phyloP scores from a whole-genome alignment of 2,329 filamentous ascomycete species.

The Neurospora sp. region DNA sequence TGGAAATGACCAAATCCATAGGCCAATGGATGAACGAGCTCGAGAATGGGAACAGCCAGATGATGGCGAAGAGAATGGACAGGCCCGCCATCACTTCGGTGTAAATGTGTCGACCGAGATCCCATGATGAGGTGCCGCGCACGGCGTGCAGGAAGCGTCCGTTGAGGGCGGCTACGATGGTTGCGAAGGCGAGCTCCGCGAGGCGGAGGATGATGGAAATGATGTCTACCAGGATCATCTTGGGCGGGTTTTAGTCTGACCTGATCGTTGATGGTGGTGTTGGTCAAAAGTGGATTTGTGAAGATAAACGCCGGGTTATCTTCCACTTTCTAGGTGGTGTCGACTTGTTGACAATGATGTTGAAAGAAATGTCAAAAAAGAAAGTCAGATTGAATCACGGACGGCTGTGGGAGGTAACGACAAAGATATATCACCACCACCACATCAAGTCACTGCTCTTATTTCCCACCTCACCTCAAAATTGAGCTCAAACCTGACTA shows the following conservation, averaged over 20 bases:
- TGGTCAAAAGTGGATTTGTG: no score
- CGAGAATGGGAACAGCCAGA: constrained; percentile 66
- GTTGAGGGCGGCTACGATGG: constrained; percentile 61
- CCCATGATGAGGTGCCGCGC: constrained; percentile 37
- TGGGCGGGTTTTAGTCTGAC: constrained; percentile 6
- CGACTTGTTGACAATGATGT: background rate
- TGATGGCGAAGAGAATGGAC: constrained; percentile 55
- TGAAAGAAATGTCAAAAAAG: background rate
- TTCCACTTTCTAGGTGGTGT: background rate
- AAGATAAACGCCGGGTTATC: background rate
- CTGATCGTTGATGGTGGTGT: background rate
- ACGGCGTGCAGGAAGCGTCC: constrained; percentile 52
- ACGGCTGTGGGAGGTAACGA: background rate
- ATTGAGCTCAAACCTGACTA: background rate
- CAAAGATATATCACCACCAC: background rate
- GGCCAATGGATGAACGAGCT: constrained; percentile 60
- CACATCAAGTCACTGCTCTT: background rate
- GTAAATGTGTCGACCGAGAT: constrained; percentile 61
- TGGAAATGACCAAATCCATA: constrained; percentile 57
- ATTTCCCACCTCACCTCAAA: background rate
- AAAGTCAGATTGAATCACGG: background rate
- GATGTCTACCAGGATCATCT: constrained; percentile 44
- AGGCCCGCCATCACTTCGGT: constrained; percentile 60
- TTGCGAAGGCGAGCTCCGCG: constrained; percentile 55
- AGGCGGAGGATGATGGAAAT: constrained; percentile 48